Evolutionary conservation across 1,139 yeast genomes (phyloP), one percentile per base, ranked within the genome.

Genomic region (Wickerhamomyces sp.): DNA sequence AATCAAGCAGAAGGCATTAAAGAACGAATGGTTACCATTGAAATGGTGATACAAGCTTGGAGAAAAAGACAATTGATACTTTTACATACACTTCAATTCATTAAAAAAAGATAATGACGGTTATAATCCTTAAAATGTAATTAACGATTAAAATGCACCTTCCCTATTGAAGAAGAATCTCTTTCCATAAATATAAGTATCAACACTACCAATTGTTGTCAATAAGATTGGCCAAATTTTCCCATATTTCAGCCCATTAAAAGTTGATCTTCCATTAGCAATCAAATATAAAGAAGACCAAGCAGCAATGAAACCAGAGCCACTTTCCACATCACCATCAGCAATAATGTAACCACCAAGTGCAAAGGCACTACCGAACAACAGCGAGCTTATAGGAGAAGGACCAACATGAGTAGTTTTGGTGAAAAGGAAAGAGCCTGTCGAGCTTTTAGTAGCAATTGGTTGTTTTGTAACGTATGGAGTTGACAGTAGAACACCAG

Each of bases 231-330:
- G 96, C 64, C 79, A 73, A 2, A 79, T 55, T 39, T 71, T 66
- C 8, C 67, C 67, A 40, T 61, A 58, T 35, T 60, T 60, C 30
- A 72, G 43, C 16, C 73, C 76, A 46, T 64, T 64, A 28, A 87
- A 43, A 4, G 87, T 72, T 1, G 79, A 69, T 31, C 70, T 72
- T 5, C 94, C 92, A 57, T 88, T 86, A 8, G 84, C 89, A 31
- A 90, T 58, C 43, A 85, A 58, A 56, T 88, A 92, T 40, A 90
- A 65, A 4, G 86, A 59, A 14, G 89, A 78, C 97, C 97, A 92
- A 4, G 95, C 96, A 24, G 85, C 74, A 7, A 79, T 71, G 61
- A 92, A 87, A 0, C 97, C 97, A 2, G 95, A 76, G 7, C 96
- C 97, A 62, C 87, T 83, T 38, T 76, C 73, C 28, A 79, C 65